These are phyloP conservation scores for Leptographium galeiforme DNA, from an alignment of 2,329 filamentous ascomycete genomes.

Conservation along the genomic window DNA sequence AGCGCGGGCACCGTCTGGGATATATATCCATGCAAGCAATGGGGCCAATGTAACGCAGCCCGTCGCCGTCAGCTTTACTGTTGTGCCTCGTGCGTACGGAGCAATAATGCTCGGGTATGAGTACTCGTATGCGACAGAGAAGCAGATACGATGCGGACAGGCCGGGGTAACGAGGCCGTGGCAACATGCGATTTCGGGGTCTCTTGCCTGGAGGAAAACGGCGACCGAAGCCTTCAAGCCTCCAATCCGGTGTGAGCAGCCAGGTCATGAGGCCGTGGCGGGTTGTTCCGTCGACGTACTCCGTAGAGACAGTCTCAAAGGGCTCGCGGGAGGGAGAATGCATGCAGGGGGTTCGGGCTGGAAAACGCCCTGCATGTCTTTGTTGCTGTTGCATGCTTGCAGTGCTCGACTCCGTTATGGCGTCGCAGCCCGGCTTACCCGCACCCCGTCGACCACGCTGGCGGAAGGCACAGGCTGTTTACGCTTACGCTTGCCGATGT, in stretches of 20 bases:
- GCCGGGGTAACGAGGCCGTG: too few relatives aligned
- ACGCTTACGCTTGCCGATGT: too few relatives aligned
- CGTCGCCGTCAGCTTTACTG: background rate
- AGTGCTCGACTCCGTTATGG: background rate
- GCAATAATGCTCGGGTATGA: background rate
- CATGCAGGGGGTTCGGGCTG: background rate
- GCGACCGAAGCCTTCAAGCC: too few relatives aligned
- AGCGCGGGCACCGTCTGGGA: background rate
- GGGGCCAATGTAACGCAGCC: background rate
- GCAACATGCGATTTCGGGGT: too few relatives aligned
- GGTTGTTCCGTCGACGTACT: too few relatives aligned
- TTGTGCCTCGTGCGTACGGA: background rate
- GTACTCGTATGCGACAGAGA: background rate
- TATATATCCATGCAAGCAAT: background rate
- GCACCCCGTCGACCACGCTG: background rate
- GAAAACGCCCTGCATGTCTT: background rate
- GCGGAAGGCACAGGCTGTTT: too few relatives aligned
- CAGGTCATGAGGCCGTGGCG: too few relatives aligned
- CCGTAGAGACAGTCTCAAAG: background rate
- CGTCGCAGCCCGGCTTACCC: background rate
- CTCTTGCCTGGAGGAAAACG: too few relatives aligned
- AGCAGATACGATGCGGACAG: background rate
- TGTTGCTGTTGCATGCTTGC: background rate
- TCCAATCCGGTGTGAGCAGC: too few relatives aligned
- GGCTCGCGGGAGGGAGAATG: background rate